Evolutionary conservation across 2,329 filamentous ascomycete genomes (phyloP), one percentile per base, ranked within the genome.

Genomic region (Corynespora cassiicola): DNA sequence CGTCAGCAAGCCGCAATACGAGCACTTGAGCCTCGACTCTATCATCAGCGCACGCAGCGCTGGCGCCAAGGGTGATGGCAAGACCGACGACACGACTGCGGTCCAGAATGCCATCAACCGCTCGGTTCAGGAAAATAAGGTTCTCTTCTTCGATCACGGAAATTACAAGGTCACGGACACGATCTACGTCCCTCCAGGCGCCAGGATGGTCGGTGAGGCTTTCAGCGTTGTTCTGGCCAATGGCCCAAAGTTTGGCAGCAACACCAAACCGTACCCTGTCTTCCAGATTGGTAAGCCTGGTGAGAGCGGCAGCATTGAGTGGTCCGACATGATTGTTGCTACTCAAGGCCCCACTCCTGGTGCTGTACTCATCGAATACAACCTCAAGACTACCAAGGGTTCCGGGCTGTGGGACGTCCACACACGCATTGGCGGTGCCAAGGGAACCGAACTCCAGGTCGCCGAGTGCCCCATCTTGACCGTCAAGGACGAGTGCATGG

Each of bases 361-460:
- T 9, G 88, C 87, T 4, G 75, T 84, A 7, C 70, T 90, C 7
- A 82, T 91, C 42, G 77, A 91, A 60, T 90, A 85, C 76, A 91
- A 92, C 62, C 71, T 91, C 20, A 76, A 54, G 23, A 54, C 56
- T 2, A 31, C 47, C 2, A 52, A 48, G 10, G 65, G 64, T 1
- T 83, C 83, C 9, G 90, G 82, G 32, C 79, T 95, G 69, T 96
- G 89, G 86, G 90, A 96, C 60, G 86, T 91, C 3, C 90, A 96
- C 73, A 85, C 90, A 68, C 87, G 90, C 48, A 80, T 96, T 54
- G 90, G 89, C 50, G 90, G 90, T 23, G 81, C 85, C 27, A 84
- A 87, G 6, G 90, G 90, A 35, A 92, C 89, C 7, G 69, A 85
- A 45, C 78, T 96, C 3, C 88, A 94, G 68, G 85, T 86, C 16